Percentiles rank a stretch among this genome's conserved stretches.
Conservation (phyloP, 352 stramenopile species). For the Globisporangium cylindrosporum region DNA sequence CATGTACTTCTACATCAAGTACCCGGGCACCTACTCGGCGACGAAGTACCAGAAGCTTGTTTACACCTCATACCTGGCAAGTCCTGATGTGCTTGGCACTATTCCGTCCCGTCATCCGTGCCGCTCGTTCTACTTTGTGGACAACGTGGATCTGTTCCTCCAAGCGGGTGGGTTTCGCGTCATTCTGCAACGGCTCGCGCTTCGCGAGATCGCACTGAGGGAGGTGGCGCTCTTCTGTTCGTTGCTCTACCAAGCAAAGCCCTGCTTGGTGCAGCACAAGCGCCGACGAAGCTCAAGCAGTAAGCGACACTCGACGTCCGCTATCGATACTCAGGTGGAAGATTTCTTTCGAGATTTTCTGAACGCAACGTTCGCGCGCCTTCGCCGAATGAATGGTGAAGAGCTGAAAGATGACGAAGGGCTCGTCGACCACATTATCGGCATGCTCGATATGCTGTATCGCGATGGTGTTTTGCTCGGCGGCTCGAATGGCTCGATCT, state of each 20-base stretch:
- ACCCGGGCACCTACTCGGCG: slow-evolving; percentile 55
- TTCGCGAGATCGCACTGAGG: slow-evolving; percentile 36
- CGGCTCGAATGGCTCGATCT: slow-evolving; percentile 12
- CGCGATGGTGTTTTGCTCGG: slow-evolving; percentile 59
- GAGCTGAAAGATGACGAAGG: slow-evolving; percentile 82
- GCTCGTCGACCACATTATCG: slow-evolving; percentile 71
- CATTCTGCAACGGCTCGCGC: slow-evolving; percentile 61
- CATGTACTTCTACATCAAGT: slow-evolving; percentile 87
- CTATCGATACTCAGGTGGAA: slow-evolving; percentile 44
- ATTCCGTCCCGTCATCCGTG: slow-evolving; percentile 69
- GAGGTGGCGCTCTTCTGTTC: slow-evolving; percentile 73
- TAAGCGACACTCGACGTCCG: slow-evolving; percentile 16
- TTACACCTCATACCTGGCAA: slow-evolving; percentile 75
- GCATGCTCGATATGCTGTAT: slow-evolving; percentile 68
- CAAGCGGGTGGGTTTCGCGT: slow-evolving; percentile 77
- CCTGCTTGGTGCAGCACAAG: slow-evolving; percentile 63
- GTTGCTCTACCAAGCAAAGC: slow-evolving; percentile 71
- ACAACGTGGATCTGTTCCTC: slow-evolving; percentile 82
- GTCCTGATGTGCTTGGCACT: slow-evolving; percentile 42
- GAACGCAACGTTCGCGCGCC: slow-evolving; percentile 59
- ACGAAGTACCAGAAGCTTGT: slow-evolving; percentile 64
- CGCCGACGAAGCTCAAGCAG: slow-evolving; percentile 43
- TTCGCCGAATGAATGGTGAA: slow-evolving; percentile 62
- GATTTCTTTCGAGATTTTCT: slow-evolving; percentile 83
- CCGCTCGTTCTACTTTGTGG: slow-evolving; percentile 78